A percentile compares a stretch with the other conserved stretches of the same genome.
phyloP scores from a whole-genome alignment of 2,329 filamentous ascomycete species.

The Hymenoscyphus infarciens region DNA sequence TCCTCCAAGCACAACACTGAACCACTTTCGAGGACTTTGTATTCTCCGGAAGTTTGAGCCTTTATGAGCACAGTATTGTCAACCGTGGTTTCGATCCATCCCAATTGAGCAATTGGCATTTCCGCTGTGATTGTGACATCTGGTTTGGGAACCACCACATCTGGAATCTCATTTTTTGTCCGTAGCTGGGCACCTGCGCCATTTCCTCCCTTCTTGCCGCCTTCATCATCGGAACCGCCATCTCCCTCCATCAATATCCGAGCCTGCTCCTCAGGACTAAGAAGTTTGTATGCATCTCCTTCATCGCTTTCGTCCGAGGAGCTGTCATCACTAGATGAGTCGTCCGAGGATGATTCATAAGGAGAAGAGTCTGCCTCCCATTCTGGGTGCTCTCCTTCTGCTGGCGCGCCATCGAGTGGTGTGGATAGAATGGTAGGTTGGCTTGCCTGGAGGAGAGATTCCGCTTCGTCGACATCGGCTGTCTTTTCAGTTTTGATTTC shows the following conservation, averaged over 20 bases:
- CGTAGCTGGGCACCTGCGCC: constrained; percentile 52
- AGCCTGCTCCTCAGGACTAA: constrained; percentile 79
- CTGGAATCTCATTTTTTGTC: constrained; percentile 75
- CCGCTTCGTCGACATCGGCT: neutral
- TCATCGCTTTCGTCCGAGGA: constrained; percentile 54
- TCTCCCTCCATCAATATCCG: constrained; percentile 82
- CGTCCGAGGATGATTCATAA: constrained; percentile 63
- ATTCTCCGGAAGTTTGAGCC: constrained; percentile 74
- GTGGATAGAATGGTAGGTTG: constrained; percentile 1
- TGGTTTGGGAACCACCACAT: constrained; percentile 67
- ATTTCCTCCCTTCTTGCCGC: constrained; percentile 45
- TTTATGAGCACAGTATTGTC: constrained; percentile 76
- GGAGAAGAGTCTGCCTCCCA: constrained; percentile 82
- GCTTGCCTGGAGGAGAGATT: constrained; percentile 5
- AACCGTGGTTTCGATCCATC: constrained; percentile 71
- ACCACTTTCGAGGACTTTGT: constrained; percentile 78
- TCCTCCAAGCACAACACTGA: constrained; percentile 79
- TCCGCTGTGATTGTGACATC: constrained; percentile 73
- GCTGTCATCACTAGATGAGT: constrained; percentile 51
- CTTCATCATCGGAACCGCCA: constrained; percentile 74
- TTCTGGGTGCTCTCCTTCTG: constrained; percentile 56
- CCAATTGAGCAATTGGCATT: constrained; percentile 74
- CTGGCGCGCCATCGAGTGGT: constrained; percentile 6
- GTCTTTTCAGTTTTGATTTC: constrained; percentile 3
- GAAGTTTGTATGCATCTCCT: constrained; percentile 62